Evolutionary conservation across 2,329 filamentous ascomycete species (phyloP).

Genomic region (Trichoderma gracile): DNA sequence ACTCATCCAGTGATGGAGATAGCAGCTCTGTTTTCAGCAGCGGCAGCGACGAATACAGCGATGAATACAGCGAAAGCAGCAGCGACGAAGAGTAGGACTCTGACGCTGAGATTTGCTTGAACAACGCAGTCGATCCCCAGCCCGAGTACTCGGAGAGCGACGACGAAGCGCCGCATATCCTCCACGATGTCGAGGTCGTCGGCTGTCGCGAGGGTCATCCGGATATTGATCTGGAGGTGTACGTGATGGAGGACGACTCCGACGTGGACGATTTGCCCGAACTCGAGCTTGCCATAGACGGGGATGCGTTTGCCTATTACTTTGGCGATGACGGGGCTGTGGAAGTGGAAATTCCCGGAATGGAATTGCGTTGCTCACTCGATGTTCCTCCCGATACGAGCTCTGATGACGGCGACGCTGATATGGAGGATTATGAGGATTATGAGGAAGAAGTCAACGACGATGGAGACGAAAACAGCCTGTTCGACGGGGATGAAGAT

Average conservation of each 20-base stretch:
- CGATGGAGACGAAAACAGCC: neutral
- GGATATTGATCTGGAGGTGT: constrained; percentile 37
- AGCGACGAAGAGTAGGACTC: constrained; percentile 12
- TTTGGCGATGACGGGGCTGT: constrained; percentile 31
- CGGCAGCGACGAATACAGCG: neutral
- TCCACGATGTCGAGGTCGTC: constrained; percentile 35
- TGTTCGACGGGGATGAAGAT: neutral
- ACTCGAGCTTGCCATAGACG: constrained; percentile 37
- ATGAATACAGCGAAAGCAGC: constrained; percentile 3
- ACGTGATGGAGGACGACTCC: constrained; percentile 33
- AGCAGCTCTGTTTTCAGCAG: constrained; percentile 9
- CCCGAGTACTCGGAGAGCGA: constrained; percentile 29
- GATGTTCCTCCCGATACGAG: constrained; percentile 23
- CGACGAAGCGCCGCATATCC: constrained; percentile 30
- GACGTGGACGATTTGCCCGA: constrained; percentile 34
- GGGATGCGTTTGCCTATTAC: constrained; percentile 33
- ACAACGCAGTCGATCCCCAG: constrained; percentile 30
- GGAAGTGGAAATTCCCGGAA: constrained; percentile 35
- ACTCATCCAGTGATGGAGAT: neutral
- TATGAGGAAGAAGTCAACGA: neutral
- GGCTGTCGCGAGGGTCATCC: constrained; percentile 10
- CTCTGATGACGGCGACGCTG: neutral
- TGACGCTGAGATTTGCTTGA: constrained; percentile 26
- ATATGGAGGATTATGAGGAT: neutral
- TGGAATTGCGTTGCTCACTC: constrained; percentile 29